Percentiles rank a stretch among this genome's conserved stretches.
These are phyloP conservation scores for Phaeosphaeria sp. DNA, from an alignment of 2,329 filamentous ascomycete species.

Conservation along the genomic window DNA sequence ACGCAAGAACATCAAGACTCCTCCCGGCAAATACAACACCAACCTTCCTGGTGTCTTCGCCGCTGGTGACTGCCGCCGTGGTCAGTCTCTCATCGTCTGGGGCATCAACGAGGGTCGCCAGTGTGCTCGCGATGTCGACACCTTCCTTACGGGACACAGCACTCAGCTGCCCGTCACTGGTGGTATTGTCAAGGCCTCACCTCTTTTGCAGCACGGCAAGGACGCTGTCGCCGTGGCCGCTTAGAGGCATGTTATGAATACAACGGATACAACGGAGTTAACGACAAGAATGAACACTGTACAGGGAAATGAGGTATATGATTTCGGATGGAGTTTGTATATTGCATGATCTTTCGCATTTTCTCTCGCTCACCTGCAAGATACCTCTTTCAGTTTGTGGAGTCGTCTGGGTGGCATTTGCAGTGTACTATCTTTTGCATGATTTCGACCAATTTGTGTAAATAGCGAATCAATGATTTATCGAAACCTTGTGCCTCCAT, in stretches of 20 bases:
- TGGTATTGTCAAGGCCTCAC: slow-evolving; percentile 76
- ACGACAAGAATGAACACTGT: slow-evolving; percentile 9
- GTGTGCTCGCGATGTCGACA: slow-evolving; percentile 88
- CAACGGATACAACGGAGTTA: no score
- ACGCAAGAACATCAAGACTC: slow-evolving; percentile 95
- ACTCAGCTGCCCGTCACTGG: slow-evolving; percentile 87
- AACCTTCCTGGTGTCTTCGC: slow-evolving; percentile 90
- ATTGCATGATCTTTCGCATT: slow-evolving; percentile 14
- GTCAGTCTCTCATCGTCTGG: slow-evolving; percentile 96
- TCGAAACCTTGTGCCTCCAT: neutral
- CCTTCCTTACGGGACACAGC: slow-evolving; percentile 77
- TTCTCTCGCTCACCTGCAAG: slow-evolving; percentile 41
- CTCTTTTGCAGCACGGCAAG: slow-evolving; percentile 36
- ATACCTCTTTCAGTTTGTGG: slow-evolving; percentile 45
- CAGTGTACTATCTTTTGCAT: slow-evolving; percentile 30
- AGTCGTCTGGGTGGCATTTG: slow-evolving; percentile 42
- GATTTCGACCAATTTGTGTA: slow-evolving; percentile 27
- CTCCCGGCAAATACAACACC: slow-evolving; percentile 84
- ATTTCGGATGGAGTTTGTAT: slow-evolving; percentile 1
- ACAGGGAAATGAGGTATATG: slow-evolving; percentile 2
- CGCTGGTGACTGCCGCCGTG: slow-evolving; percentile 92
- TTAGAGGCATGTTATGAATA: slow-evolving; percentile 17
- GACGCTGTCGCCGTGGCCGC: slow-evolving; percentile 47
- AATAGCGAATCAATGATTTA: slow-evolving; percentile 7
- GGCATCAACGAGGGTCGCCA: slow-evolving; percentile 97